Base-by-base conservation (phyloP, 805 yeast genomes). In the Zygosaccharomyces pseudorouxii region DNA sequence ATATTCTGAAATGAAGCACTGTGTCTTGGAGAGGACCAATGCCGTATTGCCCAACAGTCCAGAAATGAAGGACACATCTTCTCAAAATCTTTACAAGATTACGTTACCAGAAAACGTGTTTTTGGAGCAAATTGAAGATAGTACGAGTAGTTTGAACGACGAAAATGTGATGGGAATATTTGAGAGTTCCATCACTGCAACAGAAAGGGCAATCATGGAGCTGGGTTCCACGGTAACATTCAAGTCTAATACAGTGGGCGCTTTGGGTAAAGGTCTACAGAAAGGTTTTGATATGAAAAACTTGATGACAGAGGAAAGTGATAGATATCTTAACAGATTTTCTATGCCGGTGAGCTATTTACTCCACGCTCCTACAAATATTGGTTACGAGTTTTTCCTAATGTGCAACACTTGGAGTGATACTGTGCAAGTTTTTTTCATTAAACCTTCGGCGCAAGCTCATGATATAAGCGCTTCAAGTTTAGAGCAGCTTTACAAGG, bases 241-340 rank as follows among this genome's bases (percentile, higher is more conserved):
- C 54, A 87, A 81, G 53, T 83, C 84, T 39, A 71, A 80, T 1
- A 74, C 77, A 47, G 78, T 87, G n/a, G 97, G 97, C 7, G 81
- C 89, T 0, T 71, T 95, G 8, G 95, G 97, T 6, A 79, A 77
- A 58, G 95, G 97, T 25, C 70, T 93, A 49, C 89, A 87, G 56
- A 76, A 78, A 50, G 99, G 99, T 0, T 95, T 95, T 65, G 80
- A 84, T 11, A 60, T 78, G 48, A 78, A 78, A 44, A 81, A 82
- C 63, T 65, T 80, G 30, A 69, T 71, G 25, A 62, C 68, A 46
- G 68, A 76, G 5, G 78, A 79, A 4, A 61, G 77, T 11, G 73
- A 71, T 3, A 65, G 71, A 38, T 88, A 89, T 57, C 67, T 89
- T 54, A 67, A 71, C 43, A 67, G 74, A 31, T 79, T 84, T 55